Base-by-base conservation (phyloP, 2,329 filamentous ascomycete species). In the Fusarium solani-melongenae region DNA sequence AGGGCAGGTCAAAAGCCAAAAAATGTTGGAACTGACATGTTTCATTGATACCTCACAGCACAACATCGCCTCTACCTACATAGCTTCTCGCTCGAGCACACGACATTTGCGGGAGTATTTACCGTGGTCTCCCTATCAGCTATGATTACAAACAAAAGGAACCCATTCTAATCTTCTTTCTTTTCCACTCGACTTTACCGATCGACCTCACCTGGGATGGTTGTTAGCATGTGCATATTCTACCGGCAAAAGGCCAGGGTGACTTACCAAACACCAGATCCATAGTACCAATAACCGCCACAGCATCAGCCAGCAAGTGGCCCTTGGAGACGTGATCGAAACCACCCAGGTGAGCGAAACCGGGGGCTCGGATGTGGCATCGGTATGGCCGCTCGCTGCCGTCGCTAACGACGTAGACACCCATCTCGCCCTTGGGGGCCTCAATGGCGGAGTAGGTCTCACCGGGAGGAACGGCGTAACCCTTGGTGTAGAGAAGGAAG, bases 351-450 rank as follows among this genome's bases (percentile, higher is more conserved):
- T 99, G 97, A 73, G 96, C 96, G 81, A 99, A 99, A 71, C 96
- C 96, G 67, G 96, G 96, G 39, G 97, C 96, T 79, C 96, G 92
- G 79, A 99, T 98, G 88, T 98, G 97, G 86, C 96, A 98, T 80
- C 97, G 90, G 87, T 99, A 99, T 55, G 96, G 96, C 81, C 96
- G 89, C 89, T 99, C 96, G 82, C 92, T 96, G 73, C 96, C 96
- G 82, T 99, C 96, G 82, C 94, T 97, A 80, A 99, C 96, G 60
- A 99, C 86, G 83, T 93, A 99, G 51, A 99, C 96, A 83, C 93
- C 96, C 96, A 99, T 99, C 88, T 99, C 96, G 79, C 96, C 96
- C 92, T 99, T 99, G 70, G 96, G 96, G n/a, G 97, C 96, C 88
- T 99, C 96, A 75, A 99, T 99, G 71, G 93, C 96, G 55, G 93